Percentiles rank a stretch among this genome's conserved stretches.
phyloP scores from a whole-genome alignment of 148 eudicot species.

The Heliamphora exappendiculata region DNA sequence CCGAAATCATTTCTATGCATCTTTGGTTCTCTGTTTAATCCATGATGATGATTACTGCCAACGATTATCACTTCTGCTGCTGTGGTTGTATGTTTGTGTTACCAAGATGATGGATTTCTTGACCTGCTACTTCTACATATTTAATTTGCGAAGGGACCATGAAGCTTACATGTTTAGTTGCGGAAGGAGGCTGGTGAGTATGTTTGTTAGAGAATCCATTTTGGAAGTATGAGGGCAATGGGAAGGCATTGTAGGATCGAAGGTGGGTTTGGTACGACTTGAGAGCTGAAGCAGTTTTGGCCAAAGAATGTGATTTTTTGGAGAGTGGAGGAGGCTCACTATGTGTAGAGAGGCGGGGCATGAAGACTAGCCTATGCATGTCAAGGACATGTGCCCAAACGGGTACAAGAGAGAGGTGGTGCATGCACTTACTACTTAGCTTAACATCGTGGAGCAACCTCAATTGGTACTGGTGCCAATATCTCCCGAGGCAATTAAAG shows the following conservation, averaged over 20 bases:
- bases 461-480: background rate
- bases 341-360: background rate
- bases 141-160: background rate
- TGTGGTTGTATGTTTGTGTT: background rate
- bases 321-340: background rate
- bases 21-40: background rate
- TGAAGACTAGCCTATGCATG: background rate
- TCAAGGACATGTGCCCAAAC: background rate
- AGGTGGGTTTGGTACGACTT: background rate
- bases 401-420: too few species aligned
- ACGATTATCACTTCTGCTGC: background rate
- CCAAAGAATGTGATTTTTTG: background rate
- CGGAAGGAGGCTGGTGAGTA: background rate
- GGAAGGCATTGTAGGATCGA: background rate
- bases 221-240: background rate
- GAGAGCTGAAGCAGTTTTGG: background rate
- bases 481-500: background rate
- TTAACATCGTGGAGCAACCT: background rate
- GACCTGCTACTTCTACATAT: background rate
- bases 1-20: background rate
- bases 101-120: background rate
- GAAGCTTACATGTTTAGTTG: background rate
- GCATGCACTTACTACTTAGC: too few species aligned
- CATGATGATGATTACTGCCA: background rate
- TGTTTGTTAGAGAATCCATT: background rate